Percentiles rank a stretch among this genome's conserved stretches.
Evolutionary conservation across 352 stramenopile genomes (phyloP).

Genomic region (Globisporangium echinulatum): DNA sequence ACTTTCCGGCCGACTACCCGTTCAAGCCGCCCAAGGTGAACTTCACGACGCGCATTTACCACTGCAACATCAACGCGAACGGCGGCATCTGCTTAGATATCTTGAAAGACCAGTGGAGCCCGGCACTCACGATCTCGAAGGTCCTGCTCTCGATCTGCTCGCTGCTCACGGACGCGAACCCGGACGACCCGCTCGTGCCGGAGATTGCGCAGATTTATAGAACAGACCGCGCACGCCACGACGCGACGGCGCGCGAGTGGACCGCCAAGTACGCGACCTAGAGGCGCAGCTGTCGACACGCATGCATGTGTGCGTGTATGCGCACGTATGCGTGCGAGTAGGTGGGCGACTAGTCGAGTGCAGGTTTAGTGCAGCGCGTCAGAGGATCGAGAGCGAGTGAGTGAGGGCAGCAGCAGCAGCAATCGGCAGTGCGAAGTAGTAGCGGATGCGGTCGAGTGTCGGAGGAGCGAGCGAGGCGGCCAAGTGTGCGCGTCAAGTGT

Average conservation of each 20-base stretch:
- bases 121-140: slow-evolving; percentile 98
- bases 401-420: no score
- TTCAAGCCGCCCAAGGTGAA: slow-evolving; percentile 99
- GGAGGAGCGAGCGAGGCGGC: no score
- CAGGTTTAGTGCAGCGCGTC: no score
- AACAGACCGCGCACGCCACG: slow-evolving; percentile 91
- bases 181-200: slow-evolving; percentile 96
- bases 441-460: no score
- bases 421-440: no score
- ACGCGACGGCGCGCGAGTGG: slow-evolving; percentile 96
- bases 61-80: slow-evolving; percentile 99
- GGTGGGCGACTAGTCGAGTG: not conserved
- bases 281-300: slow-evolving; percentile 12
- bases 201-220: slow-evolving; percentile 94
- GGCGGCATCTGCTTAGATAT: slow-evolving; percentile 99
- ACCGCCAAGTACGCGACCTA: slow-evolving; percentile 99
- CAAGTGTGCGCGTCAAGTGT: no score
- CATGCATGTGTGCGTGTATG: no score
- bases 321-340: not conserved
- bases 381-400: not conserved
- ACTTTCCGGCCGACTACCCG: slow-evolving; percentile 99
- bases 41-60: slow-evolving; percentile 99
- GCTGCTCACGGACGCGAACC: slow-evolving; percentile 99
- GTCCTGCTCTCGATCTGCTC: slow-evolving; percentile 99
- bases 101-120: slow-evolving; percentile 99